Evolutionary conservation across 176 grass and related monocot species (phyloP).

Genomic region (Urochloa ruziziensis): DNA sequence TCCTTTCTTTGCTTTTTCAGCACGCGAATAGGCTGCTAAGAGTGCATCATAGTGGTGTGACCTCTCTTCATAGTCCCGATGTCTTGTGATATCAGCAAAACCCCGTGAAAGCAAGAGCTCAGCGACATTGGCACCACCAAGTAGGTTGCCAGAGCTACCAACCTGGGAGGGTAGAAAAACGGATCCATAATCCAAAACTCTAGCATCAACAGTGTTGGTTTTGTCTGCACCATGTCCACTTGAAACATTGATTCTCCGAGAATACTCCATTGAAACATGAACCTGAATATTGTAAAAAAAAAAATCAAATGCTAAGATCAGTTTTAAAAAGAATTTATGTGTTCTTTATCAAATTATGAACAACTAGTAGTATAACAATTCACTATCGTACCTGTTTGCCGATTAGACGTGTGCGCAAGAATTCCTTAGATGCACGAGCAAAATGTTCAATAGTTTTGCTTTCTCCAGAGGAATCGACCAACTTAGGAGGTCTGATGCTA

Average conservation of each 20-base stretch:
- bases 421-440: slow-evolving; percentile 77
- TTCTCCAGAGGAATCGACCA: slow-evolving; percentile 55
- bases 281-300: slow-evolving; percentile 45
- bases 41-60: slow-evolving; percentile 84
- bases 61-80: slow-evolving; percentile 85
- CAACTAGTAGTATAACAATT: not conserved
- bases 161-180: slow-evolving; percentile 53
- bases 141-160: slow-evolving; percentile 18
- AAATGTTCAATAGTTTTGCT: slow-evolving; percentile 41
- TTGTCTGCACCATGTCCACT: slow-evolving; percentile 40
- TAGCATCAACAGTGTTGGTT: slow-evolving; percentile 39
- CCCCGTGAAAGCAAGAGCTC: slow-evolving; percentile 74
- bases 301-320: not conserved
- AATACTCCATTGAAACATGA: slow-evolving; percentile 85
- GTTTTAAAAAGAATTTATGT: not conserved
- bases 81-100: slow-evolving; percentile 59
- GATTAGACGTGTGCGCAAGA: slow-evolving; percentile 75
- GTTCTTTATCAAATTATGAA: not conserved
- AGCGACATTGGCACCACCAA: slow-evolving; percentile 60
- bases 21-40: slow-evolving; percentile 63
- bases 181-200: slow-evolving; percentile 79
- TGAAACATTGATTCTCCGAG: slow-evolving; percentile 53
- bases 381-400: slow-evolving; percentile 55
- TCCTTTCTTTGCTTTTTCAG: slow-evolving; percentile 79
- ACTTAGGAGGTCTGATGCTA: slow-evolving; percentile 76